Evolutionary conservation across 805 yeast genomes (phyloP).

Genomic region (Yarrowia bubula): DNA sequence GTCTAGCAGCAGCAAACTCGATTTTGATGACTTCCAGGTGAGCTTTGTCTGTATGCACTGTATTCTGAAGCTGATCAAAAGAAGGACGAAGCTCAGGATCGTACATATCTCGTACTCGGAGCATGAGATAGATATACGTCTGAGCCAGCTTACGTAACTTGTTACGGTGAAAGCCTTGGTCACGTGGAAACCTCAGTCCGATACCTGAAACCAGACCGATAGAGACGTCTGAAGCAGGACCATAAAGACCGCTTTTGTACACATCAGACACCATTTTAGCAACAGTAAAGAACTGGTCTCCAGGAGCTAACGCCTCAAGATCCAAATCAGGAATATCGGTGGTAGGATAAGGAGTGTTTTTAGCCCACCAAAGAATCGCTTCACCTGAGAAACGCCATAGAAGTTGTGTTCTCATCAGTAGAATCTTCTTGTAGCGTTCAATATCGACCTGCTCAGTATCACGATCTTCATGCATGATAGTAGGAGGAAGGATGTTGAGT

Average conservation of each 20-base stretch:
- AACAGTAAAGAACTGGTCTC: background rate
- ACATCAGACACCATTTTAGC: background rate
- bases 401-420: conserved; percentile 9
- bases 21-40: background rate
- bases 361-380: conserved; percentile 2
- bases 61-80: conserved; percentile 3
- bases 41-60: background rate
- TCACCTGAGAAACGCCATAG: background rate
- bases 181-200: background rate
- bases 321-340: background rate
- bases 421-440: conserved; percentile 7
- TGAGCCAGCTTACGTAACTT: conserved; percentile 2
- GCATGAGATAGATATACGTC: conserved; percentile 12
- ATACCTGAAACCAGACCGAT: background rate
- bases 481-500: background rate
- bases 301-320: background rate
- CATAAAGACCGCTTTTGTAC: background rate
- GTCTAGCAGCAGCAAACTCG: conserved; percentile 11
- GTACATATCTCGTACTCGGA: background rate
- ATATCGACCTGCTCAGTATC: conserved; percentile 7
- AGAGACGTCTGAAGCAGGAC: background rate
- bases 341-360: background rate
- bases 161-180: background rate
- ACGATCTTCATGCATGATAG: background rate
- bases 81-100: conserved; percentile 20